Conservation (phyloP, 148 eudicot genomes). For the Persicaria maculosa region DNA sequence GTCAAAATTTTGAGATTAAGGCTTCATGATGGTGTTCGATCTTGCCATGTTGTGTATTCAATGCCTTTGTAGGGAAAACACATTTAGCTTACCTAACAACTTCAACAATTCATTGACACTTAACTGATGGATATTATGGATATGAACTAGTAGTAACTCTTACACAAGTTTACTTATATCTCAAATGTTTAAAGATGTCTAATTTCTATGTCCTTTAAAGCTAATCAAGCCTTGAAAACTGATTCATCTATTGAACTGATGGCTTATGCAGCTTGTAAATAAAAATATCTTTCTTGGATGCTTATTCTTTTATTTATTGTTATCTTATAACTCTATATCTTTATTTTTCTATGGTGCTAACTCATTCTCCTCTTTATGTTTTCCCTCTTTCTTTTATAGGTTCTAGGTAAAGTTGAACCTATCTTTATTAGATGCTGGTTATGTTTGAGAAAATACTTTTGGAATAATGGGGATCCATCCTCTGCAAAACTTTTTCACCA, state of each 20-base stretch:
- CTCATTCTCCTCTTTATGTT: background rate
- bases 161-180: background rate
- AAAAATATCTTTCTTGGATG: background rate
- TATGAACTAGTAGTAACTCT: too few relatives aligned
- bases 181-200: background rate
- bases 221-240: background rate
- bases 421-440: constrained; percentile 84
- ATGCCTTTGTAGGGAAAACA: too few relatives aligned
- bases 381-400: constrained; percentile 12
- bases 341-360: constrained; percentile 7
- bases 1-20: too few relatives aligned
- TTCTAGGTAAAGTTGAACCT: constrained; percentile 87
- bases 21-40: too few relatives aligned
- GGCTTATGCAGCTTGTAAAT: background rate
- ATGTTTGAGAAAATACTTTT: constrained; percentile 78
- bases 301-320: background rate
- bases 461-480: constrained; percentile 82
- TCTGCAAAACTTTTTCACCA: constrained; percentile 59
- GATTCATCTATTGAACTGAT: background rate
- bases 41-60: too few relatives aligned
- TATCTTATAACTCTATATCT: background rate
- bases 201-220: background rate
- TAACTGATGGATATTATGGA: too few relatives aligned
- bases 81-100: too few relatives aligned
- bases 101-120: too few relatives aligned